Conservation (phyloP, 805 yeast species). For the Komagataella pastoris region DNA sequence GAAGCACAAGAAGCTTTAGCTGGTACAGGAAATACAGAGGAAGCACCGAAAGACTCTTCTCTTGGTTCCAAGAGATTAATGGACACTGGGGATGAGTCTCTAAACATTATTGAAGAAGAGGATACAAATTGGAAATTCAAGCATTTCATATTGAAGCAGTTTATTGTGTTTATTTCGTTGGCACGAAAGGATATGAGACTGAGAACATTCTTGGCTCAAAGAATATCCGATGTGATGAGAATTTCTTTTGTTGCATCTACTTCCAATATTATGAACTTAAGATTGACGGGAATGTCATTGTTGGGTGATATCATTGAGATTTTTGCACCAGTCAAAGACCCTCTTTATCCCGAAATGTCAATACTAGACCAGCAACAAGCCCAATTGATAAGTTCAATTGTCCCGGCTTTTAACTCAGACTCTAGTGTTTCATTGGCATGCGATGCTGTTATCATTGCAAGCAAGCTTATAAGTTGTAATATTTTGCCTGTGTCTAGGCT, state of each 20-base stretch:
- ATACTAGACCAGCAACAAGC: conserved; percentile 90
- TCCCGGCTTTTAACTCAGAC: conserved; percentile 71
- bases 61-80: conserved; percentile 1
- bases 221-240: conserved; percentile 55
- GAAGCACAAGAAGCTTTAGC: conserved; percentile 2
- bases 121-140: conserved; percentile 48
- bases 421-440: conserved; percentile 65
- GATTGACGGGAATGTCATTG: conserved; percentile 52
- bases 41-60: conserved; percentile 4
- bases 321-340: conserved; percentile 54
- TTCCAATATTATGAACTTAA: conserved; percentile 44
- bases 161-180: conserved; percentile 26
- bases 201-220: conserved; percentile 25
- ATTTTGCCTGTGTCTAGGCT: conserved; percentile 34
- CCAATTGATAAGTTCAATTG: conserved; percentile 77
- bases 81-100: neutral
- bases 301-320: conserved; percentile 48
- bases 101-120: conserved; percentile 28
- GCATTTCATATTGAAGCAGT: conserved; percentile 28
- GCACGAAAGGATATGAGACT: conserved; percentile 24
- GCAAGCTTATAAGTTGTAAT: conserved; percentile 58
- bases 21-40: conserved; percentile 4
- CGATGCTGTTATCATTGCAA: conserved; percentile 65
- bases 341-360: conserved; percentile 56
- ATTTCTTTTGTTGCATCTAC: conserved; percentile 76